These are phyloP conservation scores for Elsinoe batatas DNA, from an alignment of 2,329 filamentous ascomycete genomes.

Conservation along the genomic window DNA sequence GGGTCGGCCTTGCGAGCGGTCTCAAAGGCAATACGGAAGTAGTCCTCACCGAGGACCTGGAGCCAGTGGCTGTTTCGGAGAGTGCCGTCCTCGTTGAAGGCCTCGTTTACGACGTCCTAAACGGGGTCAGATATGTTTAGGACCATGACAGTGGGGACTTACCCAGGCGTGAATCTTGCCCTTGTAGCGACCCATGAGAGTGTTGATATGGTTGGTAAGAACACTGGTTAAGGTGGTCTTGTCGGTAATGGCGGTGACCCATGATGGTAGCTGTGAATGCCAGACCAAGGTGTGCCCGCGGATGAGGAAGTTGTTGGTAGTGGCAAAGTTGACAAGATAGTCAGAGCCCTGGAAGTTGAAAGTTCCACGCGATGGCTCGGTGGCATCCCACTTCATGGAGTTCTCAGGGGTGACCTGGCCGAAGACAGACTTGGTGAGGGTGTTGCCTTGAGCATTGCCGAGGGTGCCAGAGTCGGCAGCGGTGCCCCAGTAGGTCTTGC, in stretches of 20 bases:
- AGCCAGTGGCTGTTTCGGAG: slow-evolving; percentile 20
- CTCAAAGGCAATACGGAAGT: slow-evolving; percentile 22
- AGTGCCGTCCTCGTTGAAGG: slow-evolving; percentile 20
- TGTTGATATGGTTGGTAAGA: slow-evolving; percentile 34
- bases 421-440: slow-evolving; percentile 43
- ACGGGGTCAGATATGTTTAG: slow-evolving; percentile 19
- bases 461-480: slow-evolving; percentile 22
- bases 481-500: slow-evolving; percentile 55
- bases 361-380: slow-evolving; percentile 26
- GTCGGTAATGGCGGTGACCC: slow-evolving; percentile 29
- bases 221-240: slow-evolving; percentile 33
- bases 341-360: slow-evolving; percentile 29
- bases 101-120: slow-evolving; percentile 13
- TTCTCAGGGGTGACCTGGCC: slow-evolving; percentile 30
- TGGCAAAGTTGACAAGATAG: slow-evolving; percentile 27
- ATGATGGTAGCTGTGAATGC: slow-evolving; percentile 32
- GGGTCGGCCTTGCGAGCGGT: slow-evolving; percentile 16
- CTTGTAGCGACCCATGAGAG: slow-evolving; percentile 30
- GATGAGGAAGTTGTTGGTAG: slow-evolving; percentile 27
- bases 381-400: slow-evolving; percentile 33
- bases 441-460: slow-evolving; percentile 28
- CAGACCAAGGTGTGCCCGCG: slow-evolving; percentile 35
- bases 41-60: slow-evolving; percentile 22
- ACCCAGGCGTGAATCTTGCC: slow-evolving; percentile 17
- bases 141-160: slow-evolving; percentile 14